Conservation (phyloP, 192 early-diverging fungal species). For the Coemansia sp. region DNA sequence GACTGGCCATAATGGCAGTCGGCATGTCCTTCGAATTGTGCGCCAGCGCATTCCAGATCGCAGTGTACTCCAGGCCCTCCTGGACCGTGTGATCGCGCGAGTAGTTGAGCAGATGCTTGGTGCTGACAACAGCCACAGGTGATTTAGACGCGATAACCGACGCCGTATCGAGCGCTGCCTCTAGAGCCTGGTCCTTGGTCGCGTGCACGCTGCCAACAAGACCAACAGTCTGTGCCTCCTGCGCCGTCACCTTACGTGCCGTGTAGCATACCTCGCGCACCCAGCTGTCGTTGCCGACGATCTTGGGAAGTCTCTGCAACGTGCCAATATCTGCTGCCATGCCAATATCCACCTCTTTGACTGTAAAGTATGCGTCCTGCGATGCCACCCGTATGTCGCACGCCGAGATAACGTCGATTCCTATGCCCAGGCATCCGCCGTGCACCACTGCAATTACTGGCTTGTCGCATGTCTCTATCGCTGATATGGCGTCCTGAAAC, state of each 20-base stretch:
- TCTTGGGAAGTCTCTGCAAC: conserved; percentile 92
- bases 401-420: conserved; percentile 86
- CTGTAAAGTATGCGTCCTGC: conserved; percentile 76
- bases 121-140: conserved; percentile 82
- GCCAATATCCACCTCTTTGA: conserved; percentile 93
- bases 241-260: conserved; percentile 67
- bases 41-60: conserved; percentile 86
- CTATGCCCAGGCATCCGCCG: conserved; percentile 79
- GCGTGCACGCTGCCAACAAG: conserved; percentile 60
- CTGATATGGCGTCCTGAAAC: conserved; percentile 70
- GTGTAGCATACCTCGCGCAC: conserved; percentile 90
- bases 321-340: conserved; percentile 92
- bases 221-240: conserved; percentile 65
- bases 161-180: conserved; percentile 67
- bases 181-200: conserved; percentile 21
- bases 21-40: conserved; percentile 65
- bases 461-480: conserved; percentile 81
- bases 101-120: conserved; percentile 88
- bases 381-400: conserved; percentile 88
- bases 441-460: conserved; percentile 91
- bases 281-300: conserved; percentile 87
- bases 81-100: conserved; percentile 89
- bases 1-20: conserved; percentile 34
- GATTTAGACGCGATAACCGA: conserved; percentile 80
- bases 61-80: conserved; percentile 85